Evolutionary conservation across 2,329 filamentous ascomycete genomes (phyloP), one percentile per base, ranked within the genome.

Genomic region (Zasmidium citrigriseum): DNA sequence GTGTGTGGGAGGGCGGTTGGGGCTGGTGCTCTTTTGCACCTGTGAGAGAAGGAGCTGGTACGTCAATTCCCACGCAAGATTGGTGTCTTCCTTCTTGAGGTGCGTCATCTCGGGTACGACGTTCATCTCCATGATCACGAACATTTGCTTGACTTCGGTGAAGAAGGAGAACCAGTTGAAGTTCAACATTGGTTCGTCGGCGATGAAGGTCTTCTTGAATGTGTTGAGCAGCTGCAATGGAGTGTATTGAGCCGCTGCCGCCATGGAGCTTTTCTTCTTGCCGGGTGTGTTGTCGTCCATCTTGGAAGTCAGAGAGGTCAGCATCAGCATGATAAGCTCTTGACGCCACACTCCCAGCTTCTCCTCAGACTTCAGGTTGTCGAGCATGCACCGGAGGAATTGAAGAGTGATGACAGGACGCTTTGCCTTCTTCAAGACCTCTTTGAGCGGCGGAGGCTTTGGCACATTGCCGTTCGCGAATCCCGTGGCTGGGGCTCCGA

Each of bases 141-240:
- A 27, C 11, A 16, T 16, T 49, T 12, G 20, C 16, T 16, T 29
- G 24, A 20, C 48, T 20, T 11, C 29, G 25, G 18, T 18, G 24
- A 18, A 55, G 53, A 55, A 55, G 7, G 23, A 4, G 22, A 44
- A 48, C 14, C 34, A 55, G 34, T 55, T 46, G 21, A 55, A 55
- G 29, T 50, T 50, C 3, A 55, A 25, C 21, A 38, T 24, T 18
- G 46, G 53, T 29, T 55, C 53, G 22, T 55, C 53, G 21, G 45
- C 22, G 12, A 49, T 55, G 46, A 48, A 45, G 25, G 11, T 12
- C 10, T 45, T 48, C n/a, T 48, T 50, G 45, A 55, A 45, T 12
- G 53, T 55, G 14, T 25, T 20, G 16, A 55, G 29, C 3, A 55
- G 53, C 46, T 55, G 44, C 18, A 49, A n/a, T 23, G 23, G 16